Evolutionary conservation across 352 stramenopile genomes (phyloP).

Genomic region (Globisporangium paroecandrum): DNA sequence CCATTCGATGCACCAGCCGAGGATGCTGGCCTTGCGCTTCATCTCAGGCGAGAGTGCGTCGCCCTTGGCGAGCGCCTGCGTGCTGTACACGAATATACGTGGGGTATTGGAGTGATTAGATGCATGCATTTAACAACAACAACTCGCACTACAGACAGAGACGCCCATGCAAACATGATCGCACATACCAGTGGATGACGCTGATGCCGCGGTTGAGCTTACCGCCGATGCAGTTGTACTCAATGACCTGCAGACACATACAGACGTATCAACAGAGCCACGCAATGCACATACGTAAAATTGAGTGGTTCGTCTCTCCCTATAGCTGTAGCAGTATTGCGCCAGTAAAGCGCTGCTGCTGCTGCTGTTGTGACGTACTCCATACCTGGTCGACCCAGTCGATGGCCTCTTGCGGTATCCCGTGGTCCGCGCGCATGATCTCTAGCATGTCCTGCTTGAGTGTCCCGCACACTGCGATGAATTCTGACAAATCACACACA

Average conservation of each 20-base stretch:
- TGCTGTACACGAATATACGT: slow-evolving; percentile 24
- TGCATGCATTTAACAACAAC: neutral
- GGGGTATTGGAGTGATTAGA: neutral
- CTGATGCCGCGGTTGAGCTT: slow-evolving; percentile 98
- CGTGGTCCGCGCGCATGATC: slow-evolving; percentile 54
- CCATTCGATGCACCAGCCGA: slow-evolving; percentile 99
- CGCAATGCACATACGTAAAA: no score
- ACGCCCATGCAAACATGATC: neutral
- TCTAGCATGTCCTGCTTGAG: slow-evolving; percentile 81
- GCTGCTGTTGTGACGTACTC: no score
- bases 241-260: slow-evolving; percentile 51
- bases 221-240: slow-evolving; percentile 97
- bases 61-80: slow-evolving; percentile 52
- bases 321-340: no score
- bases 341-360: no score
- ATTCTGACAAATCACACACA: slow-evolving; percentile 29
- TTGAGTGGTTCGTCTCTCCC: no score
- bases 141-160: neutral
- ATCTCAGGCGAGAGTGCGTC: slow-evolving; percentile 57
- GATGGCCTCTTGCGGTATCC: slow-evolving; percentile 74
- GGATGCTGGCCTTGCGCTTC: slow-evolving; percentile 86
- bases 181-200: slow-evolving; percentile 85
- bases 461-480: slow-evolving; percentile 63
- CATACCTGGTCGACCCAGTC: slow-evolving; percentile 62
- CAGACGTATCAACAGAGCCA: no score